These are phyloP conservation scores for Sonneratia caseolaris DNA, from an alignment of 345 rosid species.

Conservation along the genomic window DNA sequence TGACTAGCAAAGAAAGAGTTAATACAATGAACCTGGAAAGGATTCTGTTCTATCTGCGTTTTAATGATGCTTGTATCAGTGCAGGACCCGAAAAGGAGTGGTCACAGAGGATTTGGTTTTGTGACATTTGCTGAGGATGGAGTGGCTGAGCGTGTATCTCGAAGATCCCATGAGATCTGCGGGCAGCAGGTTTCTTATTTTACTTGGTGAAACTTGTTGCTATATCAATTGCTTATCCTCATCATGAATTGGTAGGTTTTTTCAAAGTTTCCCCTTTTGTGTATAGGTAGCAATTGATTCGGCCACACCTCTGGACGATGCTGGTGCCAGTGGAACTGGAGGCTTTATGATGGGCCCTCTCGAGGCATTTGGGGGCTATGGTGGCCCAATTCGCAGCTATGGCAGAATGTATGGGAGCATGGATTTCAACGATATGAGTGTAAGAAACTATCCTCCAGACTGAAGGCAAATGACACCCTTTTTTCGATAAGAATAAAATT, in stretches of 20 bases:
- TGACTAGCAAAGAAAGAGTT: background rate
- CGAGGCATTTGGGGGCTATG: slow-evolving; percentile 62
- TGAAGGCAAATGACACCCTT: too few species aligned
- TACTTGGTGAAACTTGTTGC: background rate
- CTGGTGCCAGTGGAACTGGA: slow-evolving; percentile 57
- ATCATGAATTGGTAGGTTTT: background rate
- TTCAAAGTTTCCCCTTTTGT: background rate
- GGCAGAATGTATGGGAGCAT: slow-evolving; percentile 77
- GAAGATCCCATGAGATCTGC: slow-evolving; percentile 90
- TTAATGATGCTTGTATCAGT: slow-evolving; percentile 10
- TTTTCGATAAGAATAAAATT: too few species aligned
- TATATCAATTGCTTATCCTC: background rate
- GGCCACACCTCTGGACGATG: slow-evolving; percentile 88
- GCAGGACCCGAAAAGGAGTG: slow-evolving; percentile 87
- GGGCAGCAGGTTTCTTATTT: slow-evolving; percentile 71
- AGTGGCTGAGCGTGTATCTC: slow-evolving; percentile 85
- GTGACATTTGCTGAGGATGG: slow-evolving; percentile 94
- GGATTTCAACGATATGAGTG: slow-evolving; percentile 64
- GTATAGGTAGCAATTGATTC: slow-evolving; percentile 92
- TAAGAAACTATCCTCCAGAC: background rate
- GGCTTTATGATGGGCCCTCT: slow-evolving; percentile 39
- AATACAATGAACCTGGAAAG: background rate
- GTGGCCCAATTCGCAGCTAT: slow-evolving; percentile 74
- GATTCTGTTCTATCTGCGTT: background rate
- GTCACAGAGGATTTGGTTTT: slow-evolving; percentile 96